Percentiles rank a stretch among this genome's conserved stretches.
Conservation (phyloP, 1,139 yeast genomes). For the Pichia sp. region DNA sequence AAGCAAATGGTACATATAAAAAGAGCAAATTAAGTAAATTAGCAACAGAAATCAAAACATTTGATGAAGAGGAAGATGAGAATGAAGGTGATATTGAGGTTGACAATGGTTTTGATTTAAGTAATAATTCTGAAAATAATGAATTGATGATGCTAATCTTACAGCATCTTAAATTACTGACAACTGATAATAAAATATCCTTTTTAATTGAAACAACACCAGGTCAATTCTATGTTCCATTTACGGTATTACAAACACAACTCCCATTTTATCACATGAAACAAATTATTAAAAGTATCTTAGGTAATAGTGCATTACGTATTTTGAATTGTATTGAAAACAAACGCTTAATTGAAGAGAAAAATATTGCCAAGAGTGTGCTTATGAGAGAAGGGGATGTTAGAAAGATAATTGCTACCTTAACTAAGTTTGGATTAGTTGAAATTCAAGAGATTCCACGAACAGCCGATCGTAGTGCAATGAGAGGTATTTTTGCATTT, state of each 20-base stretch:
- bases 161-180: conserved; percentile 47
- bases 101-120: conserved; percentile 12
- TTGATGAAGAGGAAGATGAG: conserved; percentile 23
- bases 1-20: conserved; percentile 11
- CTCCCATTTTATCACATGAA: conserved; percentile 47
- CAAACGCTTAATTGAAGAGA: conserved; percentile 74
- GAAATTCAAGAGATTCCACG: conserved; percentile 91
- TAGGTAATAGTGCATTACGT: conserved; percentile 27
- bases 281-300: conserved; percentile 24
- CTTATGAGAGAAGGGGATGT: conserved; percentile 73
- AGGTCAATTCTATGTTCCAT: conserved; percentile 43
- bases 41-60: conserved; percentile 12
- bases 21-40: conserved; percentile 23
- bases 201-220: conserved; percentile 42
- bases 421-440: conserved; percentile 52
- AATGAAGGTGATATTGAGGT: conserved; percentile 28
- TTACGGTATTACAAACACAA: conserved; percentile 36
- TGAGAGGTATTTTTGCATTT: conserved; percentile 79
- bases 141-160: conserved; percentile 25
- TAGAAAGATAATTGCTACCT: conserved; percentile 52
- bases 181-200: conserved; percentile 38
- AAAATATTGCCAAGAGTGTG: conserved; percentile 69
- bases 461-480: conserved; percentile 87
- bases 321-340: conserved; percentile 33
- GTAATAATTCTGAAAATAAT: conserved; percentile 13